Conservation (phyloP, 768 basidiomycete genomes). For the Serendipita indica region DNA sequence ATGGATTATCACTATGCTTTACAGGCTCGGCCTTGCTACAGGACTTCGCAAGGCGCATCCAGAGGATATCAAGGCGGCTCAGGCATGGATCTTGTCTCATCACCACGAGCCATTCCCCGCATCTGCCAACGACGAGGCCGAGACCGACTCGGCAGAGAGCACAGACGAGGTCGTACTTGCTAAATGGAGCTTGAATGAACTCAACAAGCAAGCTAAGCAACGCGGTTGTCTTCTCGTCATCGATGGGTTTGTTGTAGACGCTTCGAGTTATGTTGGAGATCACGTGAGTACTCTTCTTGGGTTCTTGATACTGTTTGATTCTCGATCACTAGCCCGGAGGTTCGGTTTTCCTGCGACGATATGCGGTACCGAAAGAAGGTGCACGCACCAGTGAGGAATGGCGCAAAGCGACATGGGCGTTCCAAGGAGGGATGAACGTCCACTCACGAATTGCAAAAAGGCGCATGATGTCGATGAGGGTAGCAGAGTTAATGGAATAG, state of each 20-base stretch:
- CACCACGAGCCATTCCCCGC: constrained; percentile 14
- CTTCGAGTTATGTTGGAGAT: constrained; percentile 42
- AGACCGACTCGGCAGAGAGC: constrained; percentile 3
- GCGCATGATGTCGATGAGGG: constrained; percentile 33
- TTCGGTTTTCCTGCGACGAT: constrained; percentile 35
- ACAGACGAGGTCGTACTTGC: constrained; percentile 24
- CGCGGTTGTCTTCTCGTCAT: constrained; percentile 39
- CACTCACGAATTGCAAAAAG: constrained; percentile 45
- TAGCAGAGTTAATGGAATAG: constrained; percentile 23
- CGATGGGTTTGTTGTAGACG: constrained; percentile 48
- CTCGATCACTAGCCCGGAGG: constrained; percentile 43
- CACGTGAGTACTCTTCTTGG: constrained; percentile 40
- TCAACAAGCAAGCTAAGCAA: constrained; percentile 23
- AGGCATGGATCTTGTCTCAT: constrained; percentile 35
- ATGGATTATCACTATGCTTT: constrained; percentile 50
- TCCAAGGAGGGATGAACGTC: constrained; percentile 57
- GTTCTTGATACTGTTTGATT: constrained; percentile 3
- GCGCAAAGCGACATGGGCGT: constrained; percentile 46
- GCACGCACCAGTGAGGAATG: constrained; percentile 14
- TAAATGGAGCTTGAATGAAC: constrained; percentile 29
- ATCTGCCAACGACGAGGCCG: constrained; percentile 12
- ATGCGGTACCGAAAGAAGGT: constrained; percentile 23
- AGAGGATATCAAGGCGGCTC: constrained; percentile 36
- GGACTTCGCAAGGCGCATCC: constrained; percentile 36
- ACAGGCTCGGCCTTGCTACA: constrained; percentile 32